Conservation (phyloP, 345 rosid genomes). For the Corymbia maculata region DNA sequence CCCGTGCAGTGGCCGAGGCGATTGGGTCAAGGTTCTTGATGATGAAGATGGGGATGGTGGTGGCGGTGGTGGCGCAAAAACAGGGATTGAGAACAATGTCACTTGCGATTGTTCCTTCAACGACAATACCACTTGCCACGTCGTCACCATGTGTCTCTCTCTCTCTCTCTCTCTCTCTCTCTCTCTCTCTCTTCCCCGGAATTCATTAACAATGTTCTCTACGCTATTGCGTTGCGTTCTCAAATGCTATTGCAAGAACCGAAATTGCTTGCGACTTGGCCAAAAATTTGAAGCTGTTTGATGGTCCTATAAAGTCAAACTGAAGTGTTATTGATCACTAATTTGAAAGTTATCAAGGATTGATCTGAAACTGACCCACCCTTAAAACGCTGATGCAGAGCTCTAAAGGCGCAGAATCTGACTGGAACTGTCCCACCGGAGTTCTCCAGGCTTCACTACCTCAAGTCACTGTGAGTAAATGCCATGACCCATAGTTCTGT, state of each 20-base stretch:
- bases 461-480: constrained; percentile 51
- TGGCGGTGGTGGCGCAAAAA: constrained; percentile 14
- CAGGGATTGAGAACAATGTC: constrained; percentile 41
- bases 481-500: not conserved
- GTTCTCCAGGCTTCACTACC: constrained; percentile 58
- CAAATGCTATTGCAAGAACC: not conserved
- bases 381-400: constrained; percentile 21
- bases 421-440: constrained; percentile 66
- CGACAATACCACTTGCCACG: constrained; percentile 48
- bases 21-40: constrained; percentile 18
- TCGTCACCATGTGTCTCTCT: constrained; percentile 43
- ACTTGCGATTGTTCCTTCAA: constrained; percentile 45
- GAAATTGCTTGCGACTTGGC: not conserved
- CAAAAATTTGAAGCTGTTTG: not conserved
- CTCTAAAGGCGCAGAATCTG: constrained; percentile 55
- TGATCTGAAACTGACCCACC: not conserved
- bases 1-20: constrained; percentile 71
- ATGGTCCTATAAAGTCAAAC: not conserved
- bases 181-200: not conserved
- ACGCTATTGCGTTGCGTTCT: not conserved
- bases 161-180: not conserved
- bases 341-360: not conserved
- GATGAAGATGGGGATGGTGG: not conserved
- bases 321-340: not conserved
- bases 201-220: not conserved